A percentile compares a stretch with the other conserved stretches of the same genome.
These are phyloP conservation scores for Tanacetum coccineum DNA, from an alignment of 129 eudicot species.

Conservation along the genomic window DNA sequence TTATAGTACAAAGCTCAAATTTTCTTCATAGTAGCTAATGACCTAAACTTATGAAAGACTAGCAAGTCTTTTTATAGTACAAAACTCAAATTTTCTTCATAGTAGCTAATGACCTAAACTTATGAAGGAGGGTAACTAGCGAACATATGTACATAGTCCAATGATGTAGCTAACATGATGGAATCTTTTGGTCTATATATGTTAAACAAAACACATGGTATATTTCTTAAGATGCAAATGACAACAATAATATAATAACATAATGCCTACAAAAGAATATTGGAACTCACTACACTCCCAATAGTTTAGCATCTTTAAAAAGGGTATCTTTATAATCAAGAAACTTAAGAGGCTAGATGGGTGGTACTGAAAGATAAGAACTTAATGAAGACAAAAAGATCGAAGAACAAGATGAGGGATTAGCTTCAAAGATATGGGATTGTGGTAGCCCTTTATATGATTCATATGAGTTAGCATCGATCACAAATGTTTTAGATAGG, in stretches of 20 bases:
- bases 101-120: too few relatives aligned
- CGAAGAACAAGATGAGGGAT: conserved; percentile 22
- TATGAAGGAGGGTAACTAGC: too few relatives aligned
- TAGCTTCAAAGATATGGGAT: conserved; percentile 47
- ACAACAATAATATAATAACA: too few relatives aligned
- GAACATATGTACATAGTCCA: too few relatives aligned
- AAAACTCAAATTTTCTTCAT: neutral
- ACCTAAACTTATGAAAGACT: too few relatives aligned
- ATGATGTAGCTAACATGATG: too few relatives aligned
- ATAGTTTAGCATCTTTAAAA: conserved; percentile 12
- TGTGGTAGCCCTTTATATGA: conserved; percentile 80
- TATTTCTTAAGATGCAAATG: too few relatives aligned
- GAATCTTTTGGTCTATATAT: too few relatives aligned
- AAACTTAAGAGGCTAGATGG: conserved; percentile 24
- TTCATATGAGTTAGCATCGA: conserved; percentile 51
- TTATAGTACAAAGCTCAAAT: neutral
- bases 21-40: too few relatives aligned
- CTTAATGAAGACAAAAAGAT: conserved; percentile 20
- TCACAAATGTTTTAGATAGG: conserved; percentile 47
- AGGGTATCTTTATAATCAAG: conserved; percentile 16
- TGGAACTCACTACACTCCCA: conserved; percentile 19
- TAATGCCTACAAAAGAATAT: neutral
- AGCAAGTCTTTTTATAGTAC: neutral
- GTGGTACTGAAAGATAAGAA: conserved; percentile 13
- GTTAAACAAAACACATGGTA: too few relatives aligned